phyloP scores from a whole-genome alignment of 306 rosid species.

The Vigna radiata region DNA sequence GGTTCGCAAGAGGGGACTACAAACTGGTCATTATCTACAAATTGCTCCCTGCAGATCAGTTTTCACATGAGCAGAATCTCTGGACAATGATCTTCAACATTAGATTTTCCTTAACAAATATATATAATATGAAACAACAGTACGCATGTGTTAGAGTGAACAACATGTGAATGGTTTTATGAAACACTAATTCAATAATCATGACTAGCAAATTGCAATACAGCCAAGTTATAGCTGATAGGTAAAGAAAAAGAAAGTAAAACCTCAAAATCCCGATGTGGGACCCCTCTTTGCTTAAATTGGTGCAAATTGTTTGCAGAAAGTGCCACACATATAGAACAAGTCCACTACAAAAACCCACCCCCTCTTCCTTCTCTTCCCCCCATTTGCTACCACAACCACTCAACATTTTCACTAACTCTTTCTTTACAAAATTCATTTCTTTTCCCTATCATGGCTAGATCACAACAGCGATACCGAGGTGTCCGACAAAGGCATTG shows the following conservation, averaged over 20 bases:
- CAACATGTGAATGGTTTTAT: slow-evolving; percentile 59
- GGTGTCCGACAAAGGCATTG: slow-evolving; percentile 99
- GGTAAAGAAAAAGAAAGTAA: slow-evolving; percentile 40
- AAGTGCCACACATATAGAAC: slow-evolving; percentile 30
- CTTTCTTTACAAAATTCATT: slow-evolving; percentile 46
- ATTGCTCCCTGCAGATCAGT: slow-evolving; percentile 40
- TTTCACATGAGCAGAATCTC: slow-evolving; percentile 69
- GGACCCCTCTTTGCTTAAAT: slow-evolving; percentile 60
- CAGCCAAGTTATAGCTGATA: slow-evolving; percentile 54
- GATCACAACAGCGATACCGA: slow-evolving; percentile 92
- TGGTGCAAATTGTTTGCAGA: slow-evolving; percentile 51
- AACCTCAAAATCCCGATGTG: slow-evolving; percentile 48
- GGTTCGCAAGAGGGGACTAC: slow-evolving; percentile 40
- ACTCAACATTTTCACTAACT: slow-evolving; percentile 51
- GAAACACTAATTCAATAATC: slow-evolving; percentile 43
- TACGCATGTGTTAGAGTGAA: neutral
- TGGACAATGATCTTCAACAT: slow-evolving; percentile 47
- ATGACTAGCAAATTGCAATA: slow-evolving; percentile 46
- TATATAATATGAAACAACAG: too few relatives aligned
- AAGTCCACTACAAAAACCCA: slow-evolving; percentile 69
- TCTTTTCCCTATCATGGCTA: slow-evolving; percentile 68
- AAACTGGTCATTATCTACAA: slow-evolving; percentile 43
- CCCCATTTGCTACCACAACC: slow-evolving; percentile 36
- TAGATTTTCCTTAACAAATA: slow-evolving; percentile 42
- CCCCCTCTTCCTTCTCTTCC: slow-evolving; percentile 36